Evolutionary conservation across 2,329 filamentous ascomycete species (phyloP), one percentile per base, ranked within the genome.

Genomic region (Beauveria bassiana): DNA sequence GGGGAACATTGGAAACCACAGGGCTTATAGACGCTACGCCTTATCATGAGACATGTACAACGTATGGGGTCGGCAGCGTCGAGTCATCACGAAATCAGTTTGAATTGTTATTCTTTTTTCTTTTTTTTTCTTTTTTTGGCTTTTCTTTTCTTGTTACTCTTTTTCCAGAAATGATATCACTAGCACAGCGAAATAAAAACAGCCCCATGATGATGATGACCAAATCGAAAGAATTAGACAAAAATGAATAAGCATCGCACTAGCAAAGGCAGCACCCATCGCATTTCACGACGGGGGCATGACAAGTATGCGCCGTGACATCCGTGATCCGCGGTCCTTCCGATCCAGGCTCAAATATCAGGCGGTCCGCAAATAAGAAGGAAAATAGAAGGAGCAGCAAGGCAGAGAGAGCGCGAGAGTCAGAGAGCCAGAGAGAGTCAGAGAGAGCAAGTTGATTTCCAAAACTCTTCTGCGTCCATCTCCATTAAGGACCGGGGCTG

Each of bases 1-100:
- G 8, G 28, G 55, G 20, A 20, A 42, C 10, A 49, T 64, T 42
- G 54, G 49, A 49, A 31, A 31, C 28, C 58, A 61, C 47, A 31
- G 56, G 55, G 51, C 42, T 61, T 31, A 31, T 63, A 61, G 59
- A 63, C 59, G 63, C 26, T 47, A 60, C 26, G 49, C 45, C 49
- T 31, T 31, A 38, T 12, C 38, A 60, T 46, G 49, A 63, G 56
- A 47, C 54, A 58, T 51, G 49, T 34, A 42, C 20, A 46, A 58
- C 31, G 45, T 53, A 57, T 63, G 28, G 28, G 53, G 46, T 31
- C 38, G 38, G 38, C 24, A 16, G 31, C 24, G 46, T 3, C 45
- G 38, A 34, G 28, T 31, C 16, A n/a, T 40, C 20, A 59, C 46
- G 56, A 31, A 59, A 50, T 58, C 31, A 50, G 45, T 58, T 59